These are phyloP conservation scores for Ogataea pignaliae DNA, from an alignment of 805 yeast genomes.

Conservation along the genomic window DNA sequence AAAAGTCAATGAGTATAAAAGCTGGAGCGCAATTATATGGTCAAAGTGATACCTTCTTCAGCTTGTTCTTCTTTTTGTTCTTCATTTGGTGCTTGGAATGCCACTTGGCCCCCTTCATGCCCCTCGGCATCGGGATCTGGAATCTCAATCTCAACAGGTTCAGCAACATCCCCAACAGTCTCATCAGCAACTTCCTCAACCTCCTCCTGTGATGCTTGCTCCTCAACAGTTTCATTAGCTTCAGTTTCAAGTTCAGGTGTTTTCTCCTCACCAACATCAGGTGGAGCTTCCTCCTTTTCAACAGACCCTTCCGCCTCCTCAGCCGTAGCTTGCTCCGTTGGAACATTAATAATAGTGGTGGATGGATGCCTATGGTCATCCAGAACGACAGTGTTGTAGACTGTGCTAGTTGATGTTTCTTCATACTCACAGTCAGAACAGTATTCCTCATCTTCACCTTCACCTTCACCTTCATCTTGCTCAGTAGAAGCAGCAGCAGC, in stretches of 20 bases:
- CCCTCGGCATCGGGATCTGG: too few species aligned
- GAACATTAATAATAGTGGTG: conserved; percentile 8
- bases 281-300: background rate
- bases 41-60: conserved; percentile 2
- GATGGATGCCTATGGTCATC: conserved; percentile 12
- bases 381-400: conserved; percentile 15
- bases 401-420: conserved; percentile 9
- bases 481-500: conserved; percentile 4
- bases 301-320: background rate
- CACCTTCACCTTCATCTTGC: conserved; percentile 2
- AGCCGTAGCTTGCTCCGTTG: background rate
- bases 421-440: conserved; percentile 4
- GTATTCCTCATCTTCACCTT: conserved; percentile 9
- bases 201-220: background rate
- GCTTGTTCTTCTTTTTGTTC: conserved; percentile 1
- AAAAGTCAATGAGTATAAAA: too few species aligned
- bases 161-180: background rate
- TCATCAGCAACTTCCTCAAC: conserved; percentile 4
- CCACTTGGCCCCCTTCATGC: too few species aligned
- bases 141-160: background rate
- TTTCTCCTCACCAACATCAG: background rate
- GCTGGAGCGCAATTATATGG: too few species aligned
- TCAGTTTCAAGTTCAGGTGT: background rate
- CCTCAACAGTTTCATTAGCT: background rate
- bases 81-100: too few species aligned